Evolutionary conservation across 176 grass and related monocot genomes (phyloP).

Genomic region (Oropetium thomaeum): DNA sequence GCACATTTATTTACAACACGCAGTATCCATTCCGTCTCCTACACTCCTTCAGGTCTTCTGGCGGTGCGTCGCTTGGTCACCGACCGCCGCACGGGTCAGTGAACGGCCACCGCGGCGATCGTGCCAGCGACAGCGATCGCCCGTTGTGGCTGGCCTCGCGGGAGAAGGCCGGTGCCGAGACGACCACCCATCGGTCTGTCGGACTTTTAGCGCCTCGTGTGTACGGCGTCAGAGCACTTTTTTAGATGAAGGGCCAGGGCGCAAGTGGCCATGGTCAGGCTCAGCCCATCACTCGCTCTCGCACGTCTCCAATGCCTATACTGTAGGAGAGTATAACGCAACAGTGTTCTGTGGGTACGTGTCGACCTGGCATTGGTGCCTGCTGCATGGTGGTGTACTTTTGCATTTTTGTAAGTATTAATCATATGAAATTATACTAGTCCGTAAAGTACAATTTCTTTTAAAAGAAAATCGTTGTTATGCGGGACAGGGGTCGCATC

Average conservation of each 20-base stretch:
- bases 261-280: background rate
- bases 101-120: background rate
- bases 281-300: background rate
- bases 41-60: no score
- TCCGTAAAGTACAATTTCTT: no score
- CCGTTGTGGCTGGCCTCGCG: background rate
- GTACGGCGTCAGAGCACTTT: constrained; percentile 5
- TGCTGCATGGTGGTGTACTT: background rate
- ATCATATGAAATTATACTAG: no score
- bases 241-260: background rate
- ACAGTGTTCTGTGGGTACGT: background rate
- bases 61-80: constrained; percentile 2
- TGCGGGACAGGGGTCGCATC: no score
- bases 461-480: no score
- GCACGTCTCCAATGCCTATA: no score
- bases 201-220: background rate
- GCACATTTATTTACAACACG: no score
- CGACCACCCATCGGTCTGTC: background rate
- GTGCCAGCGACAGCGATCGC: background rate
- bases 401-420: no score
- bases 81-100: constrained; percentile 5
- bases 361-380: constrained; percentile 11
- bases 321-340: background rate
- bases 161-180: background rate
- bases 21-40: no score